Conservation (phyloP, 257 asterid genomes). For the Scutellaria minor region DNA sequence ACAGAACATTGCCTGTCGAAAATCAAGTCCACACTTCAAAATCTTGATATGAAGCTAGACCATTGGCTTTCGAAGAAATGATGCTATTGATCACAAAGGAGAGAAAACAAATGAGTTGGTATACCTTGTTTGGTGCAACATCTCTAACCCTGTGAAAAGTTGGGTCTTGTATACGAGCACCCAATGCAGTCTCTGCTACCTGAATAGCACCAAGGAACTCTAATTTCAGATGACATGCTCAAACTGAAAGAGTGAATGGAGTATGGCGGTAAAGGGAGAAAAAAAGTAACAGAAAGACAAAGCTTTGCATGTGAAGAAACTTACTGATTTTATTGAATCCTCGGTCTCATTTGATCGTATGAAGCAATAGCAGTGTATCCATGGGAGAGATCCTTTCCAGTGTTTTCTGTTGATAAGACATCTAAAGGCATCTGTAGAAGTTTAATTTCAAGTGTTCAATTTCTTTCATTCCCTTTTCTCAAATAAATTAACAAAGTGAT, state of each 20-base stretch:
- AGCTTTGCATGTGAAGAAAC: constrained; percentile 30
- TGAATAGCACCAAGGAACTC: constrained; percentile 30
- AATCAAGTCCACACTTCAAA: not conserved
- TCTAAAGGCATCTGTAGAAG: constrained; percentile 69
- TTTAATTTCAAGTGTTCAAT: constrained; percentile 20
- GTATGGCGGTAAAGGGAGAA: not conserved
- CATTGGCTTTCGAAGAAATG: too few species aligned
- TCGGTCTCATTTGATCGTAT: constrained; percentile 72
- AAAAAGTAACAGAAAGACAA: too few species aligned
- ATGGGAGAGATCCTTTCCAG: constrained; percentile 88
- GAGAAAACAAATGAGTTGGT: not conserved
- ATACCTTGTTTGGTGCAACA: constrained; percentile 97
- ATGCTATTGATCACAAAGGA: not conserved
- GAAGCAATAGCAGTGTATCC: constrained; percentile 97
- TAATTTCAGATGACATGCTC: constrained; percentile 24
- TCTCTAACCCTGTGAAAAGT: constrained; percentile 75
- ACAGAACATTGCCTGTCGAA: constrained; percentile 86
- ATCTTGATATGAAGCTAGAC: not conserved
- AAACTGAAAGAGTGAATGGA: not conserved
- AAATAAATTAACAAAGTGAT: not conserved
- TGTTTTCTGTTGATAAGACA: constrained; percentile 59
- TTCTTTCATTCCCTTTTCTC: constrained; percentile 15
- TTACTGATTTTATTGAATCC: constrained; percentile 63
- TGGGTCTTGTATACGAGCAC: constrained; percentile 63
- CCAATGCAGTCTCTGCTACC: constrained; percentile 82